phyloP scores from a whole-genome alignment of 306 rosid genomes.

The Rosa multiflora region DNA sequence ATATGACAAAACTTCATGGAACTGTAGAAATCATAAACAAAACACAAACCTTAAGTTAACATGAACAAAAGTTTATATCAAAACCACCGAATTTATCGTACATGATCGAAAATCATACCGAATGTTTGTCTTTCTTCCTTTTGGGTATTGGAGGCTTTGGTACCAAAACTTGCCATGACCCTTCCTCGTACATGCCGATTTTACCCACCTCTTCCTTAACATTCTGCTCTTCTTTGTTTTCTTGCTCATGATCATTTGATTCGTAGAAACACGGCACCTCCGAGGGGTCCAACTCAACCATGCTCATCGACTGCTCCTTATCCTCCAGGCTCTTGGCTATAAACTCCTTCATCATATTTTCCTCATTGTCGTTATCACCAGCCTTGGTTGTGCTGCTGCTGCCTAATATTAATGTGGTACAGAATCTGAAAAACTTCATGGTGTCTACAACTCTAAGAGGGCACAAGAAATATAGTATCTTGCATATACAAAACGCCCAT shows the following conservation, averaged over 20 bases:
- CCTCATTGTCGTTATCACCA: not conserved
- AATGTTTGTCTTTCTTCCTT: not conserved
- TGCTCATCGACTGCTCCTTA: constrained; percentile 11
- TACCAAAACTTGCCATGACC: constrained; percentile 15
- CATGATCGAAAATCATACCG: not conserved
- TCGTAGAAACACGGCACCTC: constrained; percentile 21
- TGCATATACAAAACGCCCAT: constrained; percentile 18
- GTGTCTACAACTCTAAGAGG: constrained; percentile 1
- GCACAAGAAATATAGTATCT: not conserved
- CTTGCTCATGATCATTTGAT: constrained; percentile 19
- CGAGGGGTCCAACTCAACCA: constrained; percentile 24
- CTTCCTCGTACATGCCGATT: constrained; percentile 1
- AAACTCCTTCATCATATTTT: not conserved
- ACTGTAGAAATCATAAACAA: constrained; percentile 3
- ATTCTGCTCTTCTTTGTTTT: not conserved
- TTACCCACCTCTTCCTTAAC: not conserved
- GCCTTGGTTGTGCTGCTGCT: not conserved
- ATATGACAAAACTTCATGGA: constrained; percentile 18
- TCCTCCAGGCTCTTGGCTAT: constrained; percentile 13
- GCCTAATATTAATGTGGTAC: not conserved
- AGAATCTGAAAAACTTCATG: not conserved
- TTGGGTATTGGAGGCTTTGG: not conserved
- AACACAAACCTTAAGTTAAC: not conserved
- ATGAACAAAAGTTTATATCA: not conserved
- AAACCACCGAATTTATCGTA: not conserved